Base-by-base conservation (phyloP, 306 rosid genomes). In the Argentina anserina region DNA sequence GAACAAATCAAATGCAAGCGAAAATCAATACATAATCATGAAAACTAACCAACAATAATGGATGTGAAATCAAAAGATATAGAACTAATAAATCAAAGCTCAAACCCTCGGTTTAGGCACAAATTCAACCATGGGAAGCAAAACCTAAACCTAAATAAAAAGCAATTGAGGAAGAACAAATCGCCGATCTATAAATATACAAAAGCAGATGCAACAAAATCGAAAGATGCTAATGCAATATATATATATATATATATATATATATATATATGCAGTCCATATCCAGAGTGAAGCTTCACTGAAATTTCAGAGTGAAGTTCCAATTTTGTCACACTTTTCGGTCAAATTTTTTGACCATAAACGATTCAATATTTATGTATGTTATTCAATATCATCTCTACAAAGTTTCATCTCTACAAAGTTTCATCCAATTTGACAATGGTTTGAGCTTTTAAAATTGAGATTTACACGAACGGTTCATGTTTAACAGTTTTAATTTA, bases 121-220 rank as follows among this genome's bases (percentile, higher is more conserved):
- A 10, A 25, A 36, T 52, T 34, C 10, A 53, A 21, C 21, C 65
- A 14, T 15, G 26, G 4, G 7, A 28, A 59, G 12, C 65, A 71
- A 13, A 58, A 56, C 31, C 56, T 1, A 13, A 58, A 58, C 56
- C 58, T 10, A 71, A 33, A 71, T 25, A 40, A 39, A 1, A 59
- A 29, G 1, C 12, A 58, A 41, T 29, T n/a, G 56, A 43, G 11
- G 41, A 37, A 25, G 50, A 26, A 71, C 9, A 58, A n/a, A 58
- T 28, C 56, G 8, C 67, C 76, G 67, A 72, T 72, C 76, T 72
- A 58, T 53, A 52, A 20, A n/a, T n/a, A 29, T 5, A 26, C 31
- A 58, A 25, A 56, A 56, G 55, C 53, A 70, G 18, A 68, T 21
- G 3, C 37, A 2, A 17, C 4, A 33, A 1, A 58, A 59, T 11